A percentile compares a stretch with the other conserved stretches of the same genome.
These are phyloP conservation scores for Eucalyptus regnans DNA, from an alignment of 345 rosid species.

Conservation along the genomic window DNA sequence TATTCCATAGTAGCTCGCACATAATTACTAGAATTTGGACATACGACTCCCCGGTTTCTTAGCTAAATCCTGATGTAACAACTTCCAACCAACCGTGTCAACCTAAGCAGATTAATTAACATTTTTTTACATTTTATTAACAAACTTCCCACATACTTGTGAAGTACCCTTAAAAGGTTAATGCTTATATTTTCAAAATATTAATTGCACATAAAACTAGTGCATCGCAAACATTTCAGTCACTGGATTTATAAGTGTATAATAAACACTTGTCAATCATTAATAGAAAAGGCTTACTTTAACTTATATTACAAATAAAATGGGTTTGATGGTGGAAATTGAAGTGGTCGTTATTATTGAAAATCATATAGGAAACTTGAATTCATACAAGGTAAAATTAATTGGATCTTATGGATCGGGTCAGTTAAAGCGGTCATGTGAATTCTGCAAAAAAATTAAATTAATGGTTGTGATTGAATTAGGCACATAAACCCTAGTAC, in stretches of 20 bases:
- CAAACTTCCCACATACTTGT: background rate
- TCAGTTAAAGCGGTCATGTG: accelerated
- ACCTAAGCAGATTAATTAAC: accelerated
- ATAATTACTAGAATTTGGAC: background rate
- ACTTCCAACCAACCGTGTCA: background rate
- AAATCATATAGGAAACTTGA: accelerated
- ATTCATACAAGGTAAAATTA: background rate
- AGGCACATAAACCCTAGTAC: background rate
- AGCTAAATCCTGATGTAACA: background rate
- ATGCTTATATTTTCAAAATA: background rate
- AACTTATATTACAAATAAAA: background rate
- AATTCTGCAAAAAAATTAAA: accelerated
- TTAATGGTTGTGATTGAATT: background rate
- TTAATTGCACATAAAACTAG: background rate
- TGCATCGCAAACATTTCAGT: background rate
- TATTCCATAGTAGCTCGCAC: background rate
- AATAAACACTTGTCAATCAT: background rate
- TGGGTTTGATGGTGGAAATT: background rate
- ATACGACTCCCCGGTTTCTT: accelerated
- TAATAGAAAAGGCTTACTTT: background rate
- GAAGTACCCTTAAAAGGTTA: background rate
- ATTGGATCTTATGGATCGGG: background rate
- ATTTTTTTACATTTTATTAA: background rate
- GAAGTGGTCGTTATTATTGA: background rate
- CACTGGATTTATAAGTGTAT: background rate